Conservation (phyloP, 176 grass and related monocot genomes). For the Typha latifolia region DNA sequence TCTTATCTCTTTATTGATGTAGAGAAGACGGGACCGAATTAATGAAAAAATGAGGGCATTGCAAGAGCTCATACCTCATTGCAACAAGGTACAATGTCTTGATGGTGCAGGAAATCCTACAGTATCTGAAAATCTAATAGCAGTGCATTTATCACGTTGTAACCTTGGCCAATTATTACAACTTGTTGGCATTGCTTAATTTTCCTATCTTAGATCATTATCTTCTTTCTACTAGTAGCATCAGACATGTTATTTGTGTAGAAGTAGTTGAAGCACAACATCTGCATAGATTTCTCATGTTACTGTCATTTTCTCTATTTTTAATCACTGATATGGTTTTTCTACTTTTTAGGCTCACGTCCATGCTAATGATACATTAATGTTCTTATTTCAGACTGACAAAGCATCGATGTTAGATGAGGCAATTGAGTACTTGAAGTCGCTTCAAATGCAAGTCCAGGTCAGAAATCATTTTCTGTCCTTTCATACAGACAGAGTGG, state of each 20-base stretch:
- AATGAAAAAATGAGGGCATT: conserved; percentile 89
- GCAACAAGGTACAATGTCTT: conserved; percentile 49
- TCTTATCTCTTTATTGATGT: conserved; percentile 10
- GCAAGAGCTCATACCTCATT: conserved; percentile 89
- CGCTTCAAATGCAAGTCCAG: conserved; percentile 96
- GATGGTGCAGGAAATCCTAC: neutral
- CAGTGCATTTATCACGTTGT: no score
- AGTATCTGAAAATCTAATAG: neutral
- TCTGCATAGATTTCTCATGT: no score
- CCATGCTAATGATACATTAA: neutral
- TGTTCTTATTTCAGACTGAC: conserved; percentile 46
- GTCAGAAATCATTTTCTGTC: conserved; percentile 19
- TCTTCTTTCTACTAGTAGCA: no score
- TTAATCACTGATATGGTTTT: no score
- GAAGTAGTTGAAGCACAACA: no score
- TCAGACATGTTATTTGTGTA: no score
- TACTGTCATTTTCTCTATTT: no score
- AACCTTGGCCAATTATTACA: no score
- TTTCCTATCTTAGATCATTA: no score
- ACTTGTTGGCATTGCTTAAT: no score
- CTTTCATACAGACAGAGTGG: neutral
- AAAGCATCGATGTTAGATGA: conserved; percentile 90
- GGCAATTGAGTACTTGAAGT: conserved; percentile 89
- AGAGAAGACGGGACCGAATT: conserved; percentile 89
- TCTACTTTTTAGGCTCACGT: no score